A percentile compares a stretch with the other conserved stretches of the same genome.
Conservation (phyloP, 2,329 filamentous ascomycete genomes). For the Colletotrichum sp. region DNA sequence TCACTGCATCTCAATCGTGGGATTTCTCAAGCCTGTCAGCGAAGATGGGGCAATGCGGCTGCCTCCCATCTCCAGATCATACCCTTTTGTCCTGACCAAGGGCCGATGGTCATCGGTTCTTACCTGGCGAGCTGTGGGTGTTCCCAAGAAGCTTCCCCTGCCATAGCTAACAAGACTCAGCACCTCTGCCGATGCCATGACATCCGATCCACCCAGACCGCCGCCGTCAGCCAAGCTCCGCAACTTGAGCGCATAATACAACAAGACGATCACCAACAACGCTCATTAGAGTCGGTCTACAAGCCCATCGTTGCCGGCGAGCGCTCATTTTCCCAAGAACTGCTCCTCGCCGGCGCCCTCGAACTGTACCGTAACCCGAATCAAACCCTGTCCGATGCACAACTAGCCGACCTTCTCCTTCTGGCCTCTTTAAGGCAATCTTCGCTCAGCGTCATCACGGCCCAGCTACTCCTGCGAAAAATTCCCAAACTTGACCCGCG, state of each 20-base stretch:
- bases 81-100: constrained; percentile 8
- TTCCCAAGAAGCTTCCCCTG: neutral
- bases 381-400: neutral
- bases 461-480: constrained; percentile 5
- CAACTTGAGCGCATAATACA: neutral
- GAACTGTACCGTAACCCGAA: neutral
- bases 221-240: neutral
- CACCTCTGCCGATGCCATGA: neutral
- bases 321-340: neutral
- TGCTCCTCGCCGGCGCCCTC: neutral
- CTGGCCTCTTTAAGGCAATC: neutral
- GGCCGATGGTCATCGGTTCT: neutral
- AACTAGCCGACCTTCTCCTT: neutral
- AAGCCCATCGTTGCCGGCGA: neutral
- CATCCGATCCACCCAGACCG: neutral
- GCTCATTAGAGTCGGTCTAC: neutral
- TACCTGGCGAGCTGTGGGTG: neutral
- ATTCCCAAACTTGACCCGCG: neutral
- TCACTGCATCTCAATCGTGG: neutral
- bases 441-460: neutral
- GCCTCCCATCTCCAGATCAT: constrained; percentile 6
- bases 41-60: constrained; percentile 23
- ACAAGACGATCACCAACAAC: neutral
- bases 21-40: neutral
- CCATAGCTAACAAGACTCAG: neutral